Conservation (phyloP, 768 basidiomycete genomes). For the Gloeostereum incarnatum region DNA sequence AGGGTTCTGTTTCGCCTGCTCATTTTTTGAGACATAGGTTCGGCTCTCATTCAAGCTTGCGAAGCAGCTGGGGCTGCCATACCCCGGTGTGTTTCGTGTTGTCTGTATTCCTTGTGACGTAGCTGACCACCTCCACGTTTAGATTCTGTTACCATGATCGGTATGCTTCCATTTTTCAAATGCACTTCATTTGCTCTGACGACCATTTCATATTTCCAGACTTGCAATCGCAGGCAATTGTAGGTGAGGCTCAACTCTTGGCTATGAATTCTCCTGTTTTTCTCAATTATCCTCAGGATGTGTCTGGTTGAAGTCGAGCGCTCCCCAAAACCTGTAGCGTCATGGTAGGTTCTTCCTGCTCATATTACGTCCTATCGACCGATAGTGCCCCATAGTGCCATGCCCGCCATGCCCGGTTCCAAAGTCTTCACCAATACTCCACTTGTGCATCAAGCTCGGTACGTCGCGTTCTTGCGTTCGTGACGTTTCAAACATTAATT, state of each 20-base stretch:
- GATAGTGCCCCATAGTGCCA: constrained; percentile 49
- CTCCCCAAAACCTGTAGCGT: constrained; percentile 91
- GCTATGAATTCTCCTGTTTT: constrained; percentile 2
- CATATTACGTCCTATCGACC: not conserved
- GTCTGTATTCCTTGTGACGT: constrained; percentile 6
- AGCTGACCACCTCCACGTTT: constrained; percentile 11
- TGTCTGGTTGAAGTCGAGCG: constrained; percentile 97
- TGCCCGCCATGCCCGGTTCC: constrained; percentile 93
- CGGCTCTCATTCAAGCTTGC: constrained; percentile 95
- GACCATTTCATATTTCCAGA: constrained; percentile 24
- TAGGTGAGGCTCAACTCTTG: constrained; percentile 47
- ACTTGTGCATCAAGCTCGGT: constrained; percentile 83
- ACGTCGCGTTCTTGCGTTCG: constrained; percentile 4
- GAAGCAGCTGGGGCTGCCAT: constrained; percentile 80
- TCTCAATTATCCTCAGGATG: constrained; percentile 51
- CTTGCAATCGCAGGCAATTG: constrained; percentile 97
- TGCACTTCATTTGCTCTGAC: not conserved
- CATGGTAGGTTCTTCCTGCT: constrained; percentile 45
- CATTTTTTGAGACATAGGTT: constrained; percentile 38
- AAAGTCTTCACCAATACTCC: constrained; percentile 94
- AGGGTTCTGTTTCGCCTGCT: constrained; percentile 7
- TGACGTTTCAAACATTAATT: constrained; percentile 4
- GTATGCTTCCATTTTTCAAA: constrained; percentile 22
- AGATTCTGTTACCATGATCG: constrained; percentile 87
- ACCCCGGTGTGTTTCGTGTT: constrained; percentile 46